Evolutionary conservation across 192 early-diverging fungal genomes (phyloP), one percentile per base, ranked within the genome.

Genomic region (Coemansia sp.): DNA sequence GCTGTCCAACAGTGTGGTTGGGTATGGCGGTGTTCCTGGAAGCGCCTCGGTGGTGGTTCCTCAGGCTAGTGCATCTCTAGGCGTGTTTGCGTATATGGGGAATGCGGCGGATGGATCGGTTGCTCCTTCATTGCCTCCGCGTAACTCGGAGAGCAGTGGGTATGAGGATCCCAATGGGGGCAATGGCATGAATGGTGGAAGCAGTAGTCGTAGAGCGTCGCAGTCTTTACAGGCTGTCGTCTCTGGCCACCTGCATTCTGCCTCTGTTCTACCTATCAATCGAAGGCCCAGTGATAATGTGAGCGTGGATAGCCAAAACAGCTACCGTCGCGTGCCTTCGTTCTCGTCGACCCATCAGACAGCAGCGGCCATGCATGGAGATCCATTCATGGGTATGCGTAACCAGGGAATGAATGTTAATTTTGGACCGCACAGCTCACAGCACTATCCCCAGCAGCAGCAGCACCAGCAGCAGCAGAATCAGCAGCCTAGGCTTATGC

Each of bases 141-240:
- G 55, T 13, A 50, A 37, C 22, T 62, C 67, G 6, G 55, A 63
- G 26, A 65, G 55, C 55, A 61, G 53, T n/a, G n/a, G n/a, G n/a
- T n/a, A n/a, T n/a, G n/a, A n/a, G n/a, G n/a, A n/a, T n/a, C n/a
- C n/a, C 34, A 34, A 23, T 19, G 46, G 20, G 49, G 49, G 7
- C 54, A 46, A 1, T 18, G 48, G 26, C 24, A 9, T 13, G 19
- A 25, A 39, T 3, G 32, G 47, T 30, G 51, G 27, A 40, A 56
- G 28, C 28, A 46, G 14, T 32, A 47, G 23, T 49, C 50, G 32
- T 15, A 40, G 54, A 27, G 18, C 34, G 40, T 46, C 27, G 45
- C 9, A 46, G 29, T 18, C 46, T 22, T 18, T 48, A 19, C 8
- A 48, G 6, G 30, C 29, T 27, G 9, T 36, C 38, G 28, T 23